phyloP scores from a whole-genome alignment of 73 alveolate genomes.

The Blepharisma japonicum region DNA sequence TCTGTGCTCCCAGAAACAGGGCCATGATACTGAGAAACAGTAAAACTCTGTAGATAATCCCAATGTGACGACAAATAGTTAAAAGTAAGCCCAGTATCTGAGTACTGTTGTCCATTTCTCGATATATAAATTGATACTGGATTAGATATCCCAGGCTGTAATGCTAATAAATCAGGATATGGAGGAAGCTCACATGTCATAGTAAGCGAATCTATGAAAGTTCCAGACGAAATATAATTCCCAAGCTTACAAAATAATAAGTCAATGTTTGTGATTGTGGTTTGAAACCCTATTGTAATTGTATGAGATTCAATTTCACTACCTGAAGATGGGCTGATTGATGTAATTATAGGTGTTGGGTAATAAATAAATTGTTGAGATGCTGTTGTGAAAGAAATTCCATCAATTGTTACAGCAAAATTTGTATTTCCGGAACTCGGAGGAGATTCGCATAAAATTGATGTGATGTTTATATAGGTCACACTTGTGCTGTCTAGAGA shows the following conservation, averaged over 20 bases:
- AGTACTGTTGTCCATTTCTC: neutral
- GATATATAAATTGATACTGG: neutral
- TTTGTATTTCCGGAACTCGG: conserved; percentile 18
- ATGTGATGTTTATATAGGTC: neutral
- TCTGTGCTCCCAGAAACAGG: neutral
- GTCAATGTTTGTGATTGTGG: neutral
- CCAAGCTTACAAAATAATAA: neutral
- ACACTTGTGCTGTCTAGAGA: neutral
- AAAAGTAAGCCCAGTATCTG: neutral
- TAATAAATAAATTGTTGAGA: neutral
- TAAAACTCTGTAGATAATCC: neutral
- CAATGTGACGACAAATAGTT: neutral
- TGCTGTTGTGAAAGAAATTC: neutral
- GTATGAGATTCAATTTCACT: neutral
- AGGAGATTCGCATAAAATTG: conserved; percentile 18
- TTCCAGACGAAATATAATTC: no score
- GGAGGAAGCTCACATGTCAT: conserved; percentile 7
- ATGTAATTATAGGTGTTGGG: neutral
- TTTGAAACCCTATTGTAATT: neutral
- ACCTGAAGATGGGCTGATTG: neutral
- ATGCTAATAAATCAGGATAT: neutral
- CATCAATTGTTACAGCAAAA: neutral
- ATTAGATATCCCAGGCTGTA: neutral
- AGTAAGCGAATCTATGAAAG: neutral
- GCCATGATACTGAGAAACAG: conserved; percentile 7